Evolutionary conservation across 768 basidiomycete species (phyloP).

Genomic region (Boletellus ananiceps): DNA sequence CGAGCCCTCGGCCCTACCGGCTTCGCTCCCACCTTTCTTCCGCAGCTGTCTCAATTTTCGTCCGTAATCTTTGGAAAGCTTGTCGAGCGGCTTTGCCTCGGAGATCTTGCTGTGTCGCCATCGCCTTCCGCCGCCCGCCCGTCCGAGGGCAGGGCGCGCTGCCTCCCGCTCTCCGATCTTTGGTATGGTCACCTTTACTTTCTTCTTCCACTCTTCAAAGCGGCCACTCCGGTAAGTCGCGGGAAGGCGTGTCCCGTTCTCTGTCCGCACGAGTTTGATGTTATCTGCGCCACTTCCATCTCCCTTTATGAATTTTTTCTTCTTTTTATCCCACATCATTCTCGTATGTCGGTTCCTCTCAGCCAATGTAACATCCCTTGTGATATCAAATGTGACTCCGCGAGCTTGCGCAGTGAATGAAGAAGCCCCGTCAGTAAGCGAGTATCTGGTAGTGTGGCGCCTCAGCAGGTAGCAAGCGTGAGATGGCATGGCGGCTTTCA

Average conservation of each 20-base stretch:
- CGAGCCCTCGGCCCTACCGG: slow-evolving; percentile 22
- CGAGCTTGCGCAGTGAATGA: slow-evolving; percentile 82
- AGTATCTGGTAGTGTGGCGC: slow-evolving; percentile 55
- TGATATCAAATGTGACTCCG: slow-evolving; percentile 75
- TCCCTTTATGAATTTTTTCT: slow-evolving; percentile 88
- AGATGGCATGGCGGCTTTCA: slow-evolving; percentile 16
- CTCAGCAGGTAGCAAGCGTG: neutral
- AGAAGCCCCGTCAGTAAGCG: slow-evolving; percentile 81
- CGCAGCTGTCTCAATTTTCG: slow-evolving; percentile 60
- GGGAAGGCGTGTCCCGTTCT: slow-evolving; percentile 87
- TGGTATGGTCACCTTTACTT: slow-evolving; percentile 68
- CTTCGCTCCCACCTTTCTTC: slow-evolving; percentile 45
- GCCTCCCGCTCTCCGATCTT: slow-evolving; percentile 79
- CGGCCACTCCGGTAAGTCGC: slow-evolving; percentile 90
- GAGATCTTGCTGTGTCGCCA: slow-evolving; percentile 69
- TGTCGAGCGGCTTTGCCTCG: slow-evolving; percentile 74
- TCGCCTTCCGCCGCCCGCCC: slow-evolving; percentile 44
- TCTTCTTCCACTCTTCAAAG: slow-evolving; percentile 93
- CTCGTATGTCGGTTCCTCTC: slow-evolving; percentile 54
- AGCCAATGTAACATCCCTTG: slow-evolving; percentile 60
- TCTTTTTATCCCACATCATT: slow-evolving; percentile 92
- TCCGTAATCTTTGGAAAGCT: slow-evolving; percentile 66
- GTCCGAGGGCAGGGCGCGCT: slow-evolving; percentile 29
- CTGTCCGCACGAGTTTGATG: slow-evolving; percentile 88
- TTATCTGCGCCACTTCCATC: slow-evolving; percentile 87